Conservation (phyloP, 176 grass and related monocot genomes). For the Puccinellia tenuiflora region DNA sequence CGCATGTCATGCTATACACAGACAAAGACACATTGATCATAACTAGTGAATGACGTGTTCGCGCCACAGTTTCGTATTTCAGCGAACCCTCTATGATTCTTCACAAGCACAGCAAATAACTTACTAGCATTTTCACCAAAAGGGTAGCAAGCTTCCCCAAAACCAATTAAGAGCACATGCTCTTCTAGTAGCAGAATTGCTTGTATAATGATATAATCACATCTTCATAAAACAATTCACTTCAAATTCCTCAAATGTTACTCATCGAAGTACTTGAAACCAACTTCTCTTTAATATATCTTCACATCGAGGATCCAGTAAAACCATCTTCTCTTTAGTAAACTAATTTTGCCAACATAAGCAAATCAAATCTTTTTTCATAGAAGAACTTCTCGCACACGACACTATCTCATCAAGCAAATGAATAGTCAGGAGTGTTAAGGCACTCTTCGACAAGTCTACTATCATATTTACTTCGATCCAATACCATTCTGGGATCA, state of each 20-base stretch:
- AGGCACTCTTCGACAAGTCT: constrained; percentile 46
- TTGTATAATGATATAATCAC: constrained; percentile 41
- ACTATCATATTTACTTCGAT: constrained; percentile 80
- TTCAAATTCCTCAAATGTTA: constrained; percentile 54
- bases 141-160: constrained; percentile 39
- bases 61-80: constrained; percentile 31
- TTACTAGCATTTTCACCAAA: constrained; percentile 66
- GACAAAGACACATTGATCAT: constrained; percentile 13
- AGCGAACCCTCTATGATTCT: constrained; percentile 36
- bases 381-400: constrained; percentile 44
- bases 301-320: constrained; percentile 44
- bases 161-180: constrained; percentile 38
- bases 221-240: constrained; percentile 49
- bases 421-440: constrained; percentile 39
- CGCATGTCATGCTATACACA: constrained; percentile 6
- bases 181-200: constrained; percentile 37
- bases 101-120: constrained; percentile 50
- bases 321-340: constrained; percentile 37
- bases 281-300: constrained; percentile 58
- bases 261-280: constrained; percentile 57
- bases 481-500: constrained; percentile 70
- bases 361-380: constrained; percentile 46
- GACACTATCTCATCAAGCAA: constrained; percentile 57
- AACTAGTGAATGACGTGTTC: constrained; percentile 19
- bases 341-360: constrained; percentile 49